Conservation (phyloP, 192 early-diverging fungal species). For the Diversispora epigaea region DNA sequence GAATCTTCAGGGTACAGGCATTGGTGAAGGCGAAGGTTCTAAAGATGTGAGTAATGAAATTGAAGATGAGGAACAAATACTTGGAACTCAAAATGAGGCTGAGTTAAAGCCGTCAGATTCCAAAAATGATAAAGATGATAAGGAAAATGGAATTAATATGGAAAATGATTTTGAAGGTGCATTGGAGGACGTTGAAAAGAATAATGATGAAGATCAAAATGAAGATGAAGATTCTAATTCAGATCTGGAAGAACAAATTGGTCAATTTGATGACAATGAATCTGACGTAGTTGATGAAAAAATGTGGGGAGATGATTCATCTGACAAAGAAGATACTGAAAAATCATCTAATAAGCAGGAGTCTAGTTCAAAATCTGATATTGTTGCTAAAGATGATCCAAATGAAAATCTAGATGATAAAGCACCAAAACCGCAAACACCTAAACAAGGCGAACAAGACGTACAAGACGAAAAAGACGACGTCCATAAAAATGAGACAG, state of each 20-base stretch:
- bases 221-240: conserved; percentile 74
- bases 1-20: conserved; percentile 70
- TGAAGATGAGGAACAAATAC: conserved; percentile 94
- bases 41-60: conserved; percentile 98
- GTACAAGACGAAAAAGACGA: conserved; percentile 38
- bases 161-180: conserved; percentile 93
- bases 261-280: conserved; percentile 83
- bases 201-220: conserved; percentile 59
- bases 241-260: conserved; percentile 86
- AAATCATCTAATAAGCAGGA: conserved; percentile 65
- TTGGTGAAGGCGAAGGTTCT: conserved; percentile 90
- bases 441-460: conserved; percentile 45
- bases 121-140: conserved; percentile 53
- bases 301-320: conserved; percentile 90
- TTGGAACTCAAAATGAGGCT: conserved; percentile 79
- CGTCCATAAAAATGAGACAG: conserved; percentile 48
- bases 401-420: conserved; percentile 55
- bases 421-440: conserved; percentile 43
- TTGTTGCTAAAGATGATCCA: conserved; percentile 62
- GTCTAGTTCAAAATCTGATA: conserved; percentile 49
- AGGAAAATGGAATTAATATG: conserved; percentile 93
- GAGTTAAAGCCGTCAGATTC: conserved; percentile 53
- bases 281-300: conserved; percentile 93
- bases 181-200: conserved; percentile 83
- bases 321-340: conserved; percentile 61